A percentile compares a stretch with the other conserved stretches of the same genome.
phyloP scores from a whole-genome alignment of 2,329 filamentous ascomycete species.

The Alternaria atra region DNA sequence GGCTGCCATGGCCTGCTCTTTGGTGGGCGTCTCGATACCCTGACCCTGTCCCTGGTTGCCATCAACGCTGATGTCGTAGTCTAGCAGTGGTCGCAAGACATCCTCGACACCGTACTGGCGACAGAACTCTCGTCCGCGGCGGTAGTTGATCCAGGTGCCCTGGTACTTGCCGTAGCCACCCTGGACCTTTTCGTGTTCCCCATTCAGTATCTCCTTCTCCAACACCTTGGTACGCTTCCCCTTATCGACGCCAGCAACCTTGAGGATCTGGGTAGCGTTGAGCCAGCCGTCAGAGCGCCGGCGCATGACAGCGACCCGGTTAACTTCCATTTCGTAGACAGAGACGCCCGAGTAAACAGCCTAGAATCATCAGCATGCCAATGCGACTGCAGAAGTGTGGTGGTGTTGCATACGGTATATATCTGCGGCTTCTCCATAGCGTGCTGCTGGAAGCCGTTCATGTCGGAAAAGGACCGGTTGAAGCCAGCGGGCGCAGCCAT shows the following conservation, averaged over 20 bases:
- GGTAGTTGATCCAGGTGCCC: slow-evolving; percentile 97
- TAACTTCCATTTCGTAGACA: slow-evolving; percentile 99
- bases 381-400: slow-evolving; percentile 73
- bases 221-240: slow-evolving; percentile 97
- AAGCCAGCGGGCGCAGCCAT: slow-evolving; percentile 47
- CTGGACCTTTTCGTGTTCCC: slow-evolving; percentile 98
- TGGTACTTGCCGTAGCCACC: slow-evolving; percentile 99
- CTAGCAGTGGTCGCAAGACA: slow-evolving; percentile 75
- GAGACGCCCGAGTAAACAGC: slow-evolving; percentile 95
- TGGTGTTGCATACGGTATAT: slow-evolving; percentile 59
- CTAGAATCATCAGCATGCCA: slow-evolving; percentile 42
- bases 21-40: slow-evolving; percentile 92
- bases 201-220: slow-evolving; percentile 95
- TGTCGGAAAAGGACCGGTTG: slow-evolving; percentile 52
- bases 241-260: slow-evolving; percentile 96
- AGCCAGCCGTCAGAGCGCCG: slow-evolving; percentile 94
- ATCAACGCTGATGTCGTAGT: slow-evolving; percentile 82
- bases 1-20: slow-evolving; percentile 98
- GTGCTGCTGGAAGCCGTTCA: slow-evolving; percentile 46
- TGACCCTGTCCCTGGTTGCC: slow-evolving; percentile 74
- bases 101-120: slow-evolving; percentile 80
- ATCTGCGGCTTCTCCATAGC: slow-evolving; percentile 60
- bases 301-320: slow-evolving; percentile 93
- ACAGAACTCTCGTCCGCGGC: slow-evolving; percentile 91
- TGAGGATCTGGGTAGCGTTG: slow-evolving; percentile 97